phyloP scores from a whole-genome alignment of 306 rosid genomes.

The Cicer yamashitae region DNA sequence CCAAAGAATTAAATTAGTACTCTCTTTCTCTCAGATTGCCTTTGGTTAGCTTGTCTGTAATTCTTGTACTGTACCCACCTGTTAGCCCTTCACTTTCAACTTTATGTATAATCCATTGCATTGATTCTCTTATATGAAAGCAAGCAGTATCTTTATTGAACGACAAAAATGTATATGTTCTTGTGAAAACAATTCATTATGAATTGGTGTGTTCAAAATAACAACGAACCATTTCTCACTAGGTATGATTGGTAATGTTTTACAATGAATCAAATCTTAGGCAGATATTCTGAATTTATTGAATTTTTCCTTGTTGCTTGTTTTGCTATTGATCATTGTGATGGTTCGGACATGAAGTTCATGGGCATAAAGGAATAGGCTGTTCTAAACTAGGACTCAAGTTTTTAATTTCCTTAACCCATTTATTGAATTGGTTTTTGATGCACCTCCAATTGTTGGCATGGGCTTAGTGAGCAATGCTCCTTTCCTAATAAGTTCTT shows the following conservation, averaged over 20 bases:
- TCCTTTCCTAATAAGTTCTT: too few relatives aligned
- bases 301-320: neutral
- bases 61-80: neutral
- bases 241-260: neutral
- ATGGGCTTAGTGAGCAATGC: neutral
- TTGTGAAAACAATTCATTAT: neutral
- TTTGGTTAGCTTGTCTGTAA: constrained; percentile 1
- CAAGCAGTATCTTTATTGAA: neutral
- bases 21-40: neutral
- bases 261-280: neutral
- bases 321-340: neutral
- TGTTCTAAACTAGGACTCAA: neutral
- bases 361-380: neutral
- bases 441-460: neutral
- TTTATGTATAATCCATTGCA: constrained; percentile 21
- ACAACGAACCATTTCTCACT: neutral
- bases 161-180: neutral
- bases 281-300: neutral
- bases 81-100: neutral
- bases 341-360: neutral
- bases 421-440: neutral
- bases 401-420: neutral
- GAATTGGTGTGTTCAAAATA: neutral
- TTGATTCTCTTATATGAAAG: neutral
- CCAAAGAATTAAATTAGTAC: constrained; percentile 64